Percentiles rank a stretch among this genome's conserved stretches.
Evolutionary conservation across 352 stramenopile species (phyloP).

Genomic region (Phytophthora meadii): DNA sequence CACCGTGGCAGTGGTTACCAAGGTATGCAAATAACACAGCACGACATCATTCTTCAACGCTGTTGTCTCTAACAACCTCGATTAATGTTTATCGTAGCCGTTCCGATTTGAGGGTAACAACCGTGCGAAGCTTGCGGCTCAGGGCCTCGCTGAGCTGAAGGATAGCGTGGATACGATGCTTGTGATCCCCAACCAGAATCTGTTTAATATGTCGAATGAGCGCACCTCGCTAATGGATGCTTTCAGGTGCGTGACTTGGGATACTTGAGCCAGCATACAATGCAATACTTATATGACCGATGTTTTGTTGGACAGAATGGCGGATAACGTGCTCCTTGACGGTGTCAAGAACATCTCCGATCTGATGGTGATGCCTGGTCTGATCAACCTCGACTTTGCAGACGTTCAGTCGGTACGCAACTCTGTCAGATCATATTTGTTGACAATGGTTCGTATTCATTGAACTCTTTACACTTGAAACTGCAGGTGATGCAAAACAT

Average conservation of each 20-base stretch:
- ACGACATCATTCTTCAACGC: constrained; percentile 3
- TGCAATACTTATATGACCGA: not conserved
- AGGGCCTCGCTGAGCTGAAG: constrained; percentile 79
- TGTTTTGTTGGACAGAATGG: constrained; percentile 51
- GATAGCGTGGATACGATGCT: constrained; percentile 91
- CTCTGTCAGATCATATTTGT: not conserved
- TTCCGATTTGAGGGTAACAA: constrained; percentile 89
- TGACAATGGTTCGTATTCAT: not conserved
- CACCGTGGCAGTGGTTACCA: constrained; percentile 88
- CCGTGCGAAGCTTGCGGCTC: constrained; percentile 77
- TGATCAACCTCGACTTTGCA: constrained; percentile 91
- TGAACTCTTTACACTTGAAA: constrained; percentile 1
- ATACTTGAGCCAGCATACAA: not conserved
- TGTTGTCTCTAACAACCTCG: constrained; percentile 4
- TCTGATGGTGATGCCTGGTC: constrained; percentile 88
- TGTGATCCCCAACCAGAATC: constrained; percentile 89
- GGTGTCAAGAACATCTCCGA: constrained; percentile 91
- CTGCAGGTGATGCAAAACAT: constrained; percentile 86
- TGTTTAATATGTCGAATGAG: constrained; percentile 91
- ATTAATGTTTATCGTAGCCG: constrained; percentile 38
- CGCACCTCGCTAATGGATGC: constrained; percentile 89
- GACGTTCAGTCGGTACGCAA: constrained; percentile 80
- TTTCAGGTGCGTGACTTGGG: constrained; percentile 58
- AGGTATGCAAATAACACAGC: constrained; percentile 39
- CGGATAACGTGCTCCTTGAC: constrained; percentile 86